Percentiles rank a stretch among this genome's conserved stretches.
These are phyloP conservation scores for Kalaharituber pfeilii DNA, from an alignment of 2,329 filamentous ascomycete species.

Conservation along the genomic window DNA sequence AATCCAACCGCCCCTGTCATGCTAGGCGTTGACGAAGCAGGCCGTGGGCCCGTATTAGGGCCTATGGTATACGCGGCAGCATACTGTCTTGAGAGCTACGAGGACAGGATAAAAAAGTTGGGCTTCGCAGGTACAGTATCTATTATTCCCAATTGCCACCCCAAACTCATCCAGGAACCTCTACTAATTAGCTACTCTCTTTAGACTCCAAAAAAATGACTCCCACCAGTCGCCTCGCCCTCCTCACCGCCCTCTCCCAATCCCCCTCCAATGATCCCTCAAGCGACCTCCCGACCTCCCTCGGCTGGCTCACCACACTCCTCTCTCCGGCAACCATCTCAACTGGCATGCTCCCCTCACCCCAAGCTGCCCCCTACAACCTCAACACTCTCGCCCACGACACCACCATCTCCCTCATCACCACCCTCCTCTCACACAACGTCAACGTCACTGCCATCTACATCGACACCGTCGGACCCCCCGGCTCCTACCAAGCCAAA, in stretches of 20 bases:
- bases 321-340: constrained; percentile 51
- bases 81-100: constrained; percentile 27
- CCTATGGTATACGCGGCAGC: constrained; percentile 56
- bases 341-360: constrained; percentile 54
- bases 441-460: constrained; percentile 41
- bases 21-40: constrained; percentile 34
- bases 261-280: not conserved
- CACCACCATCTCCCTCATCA: constrained; percentile 43
- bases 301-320: not conserved
- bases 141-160: not conserved
- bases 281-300: not conserved
- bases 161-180: not conserved
- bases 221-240: not conserved
- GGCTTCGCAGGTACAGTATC: constrained; percentile 41
- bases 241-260: not conserved
- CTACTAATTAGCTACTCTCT: not conserved
- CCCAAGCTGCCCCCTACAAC: constrained; percentile 80
- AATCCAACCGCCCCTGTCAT: constrained; percentile 30
- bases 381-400: constrained; percentile 58
- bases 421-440: constrained; percentile 33
- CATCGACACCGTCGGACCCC: constrained; percentile 81
- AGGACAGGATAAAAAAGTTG: constrained; percentile 17
- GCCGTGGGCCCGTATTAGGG: constrained; percentile 40
- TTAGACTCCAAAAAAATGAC: constrained; percentile 2
- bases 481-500: constrained; percentile 65